A percentile compares a stretch with the other conserved stretches of the same genome.
Evolutionary conservation across 768 basidiomycete species (phyloP).

Genomic region (Panellus pusillus): DNA sequence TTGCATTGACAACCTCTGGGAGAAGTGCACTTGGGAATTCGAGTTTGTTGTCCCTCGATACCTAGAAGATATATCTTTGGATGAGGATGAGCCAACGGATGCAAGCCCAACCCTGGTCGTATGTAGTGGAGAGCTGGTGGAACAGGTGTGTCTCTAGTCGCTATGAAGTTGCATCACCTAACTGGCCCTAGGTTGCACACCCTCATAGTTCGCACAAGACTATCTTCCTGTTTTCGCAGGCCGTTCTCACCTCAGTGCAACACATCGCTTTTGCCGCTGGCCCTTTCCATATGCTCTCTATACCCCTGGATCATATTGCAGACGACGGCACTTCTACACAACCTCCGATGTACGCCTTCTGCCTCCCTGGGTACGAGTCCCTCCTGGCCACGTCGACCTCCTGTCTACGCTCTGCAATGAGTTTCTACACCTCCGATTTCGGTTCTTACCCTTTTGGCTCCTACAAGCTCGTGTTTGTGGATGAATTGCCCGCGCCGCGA

Average conservation of each 20-base stretch:
- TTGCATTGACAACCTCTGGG: constrained; percentile 92
- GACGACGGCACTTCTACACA: constrained; percentile 68
- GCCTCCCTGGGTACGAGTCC: constrained; percentile 83
- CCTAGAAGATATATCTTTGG: constrained; percentile 59
- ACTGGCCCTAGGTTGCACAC: constrained; percentile 70
- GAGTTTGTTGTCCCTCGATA: constrained; percentile 91
- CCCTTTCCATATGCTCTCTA: constrained; percentile 80
- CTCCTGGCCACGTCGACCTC: constrained; percentile 68
- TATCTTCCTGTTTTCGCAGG: constrained; percentile 90
- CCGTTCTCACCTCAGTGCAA: constrained; percentile 88
- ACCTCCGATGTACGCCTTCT: constrained; percentile 87
- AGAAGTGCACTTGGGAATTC: constrained; percentile 97
- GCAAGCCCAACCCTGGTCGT: constrained; percentile 82
- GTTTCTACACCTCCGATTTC: constrained; percentile 86
- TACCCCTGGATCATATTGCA: constrained; percentile 58
- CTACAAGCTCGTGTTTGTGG: constrained; percentile 92
- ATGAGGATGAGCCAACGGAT: constrained; percentile 56
- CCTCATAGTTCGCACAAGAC: constrained; percentile 92
- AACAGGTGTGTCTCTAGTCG: constrained; percentile 62
- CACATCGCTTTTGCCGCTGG: constrained; percentile 96
- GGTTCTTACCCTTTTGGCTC: constrained; percentile 97
- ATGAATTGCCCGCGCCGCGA: constrained; percentile 78
- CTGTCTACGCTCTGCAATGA: constrained; percentile 87
- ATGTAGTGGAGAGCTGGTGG: constrained; percentile 92
- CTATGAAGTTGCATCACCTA: constrained; percentile 6